phyloP scores from a whole-genome alignment of 1,284 basidiomycete genomes.

The Tylopilus sp. region DNA sequence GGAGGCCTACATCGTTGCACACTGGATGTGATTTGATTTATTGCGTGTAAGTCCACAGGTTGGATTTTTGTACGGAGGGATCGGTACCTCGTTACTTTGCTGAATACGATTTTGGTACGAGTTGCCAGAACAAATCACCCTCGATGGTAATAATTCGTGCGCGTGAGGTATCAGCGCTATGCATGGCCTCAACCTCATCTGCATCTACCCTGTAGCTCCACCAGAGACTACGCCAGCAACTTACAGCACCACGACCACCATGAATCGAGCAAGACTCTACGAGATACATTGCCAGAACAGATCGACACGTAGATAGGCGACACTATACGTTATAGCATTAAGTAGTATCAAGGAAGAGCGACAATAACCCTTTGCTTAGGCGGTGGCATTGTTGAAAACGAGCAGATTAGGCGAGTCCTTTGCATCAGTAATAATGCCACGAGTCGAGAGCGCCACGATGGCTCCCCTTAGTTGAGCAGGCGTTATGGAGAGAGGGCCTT shows the following conservation, averaged over 20 bases:
- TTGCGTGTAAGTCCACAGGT: slow-evolving; percentile 7
- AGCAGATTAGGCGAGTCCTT: slow-evolving; percentile 63
- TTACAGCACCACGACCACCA: not conserved
- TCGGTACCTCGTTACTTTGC: not conserved
- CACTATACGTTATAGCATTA: slow-evolving; percentile 1
- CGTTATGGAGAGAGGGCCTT: slow-evolving; percentile 45
- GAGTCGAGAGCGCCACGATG: slow-evolving; percentile 56
- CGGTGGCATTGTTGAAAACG: slow-evolving; percentile 81
- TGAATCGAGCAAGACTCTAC: not conserved
- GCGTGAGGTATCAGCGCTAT: no score
- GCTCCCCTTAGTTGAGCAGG: slow-evolving; percentile 74
- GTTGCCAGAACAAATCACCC: no score
- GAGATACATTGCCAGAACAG: slow-evolving; percentile 15
- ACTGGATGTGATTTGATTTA: slow-evolving; percentile 15
- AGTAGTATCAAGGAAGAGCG: not conserved
- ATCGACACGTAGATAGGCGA: slow-evolving; percentile 6
- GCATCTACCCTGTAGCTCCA: not conserved
- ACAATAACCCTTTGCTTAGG: slow-evolving; percentile 4
- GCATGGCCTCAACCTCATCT: not conserved
- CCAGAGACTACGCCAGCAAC: not conserved
- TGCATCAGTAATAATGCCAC: slow-evolving; percentile 47
- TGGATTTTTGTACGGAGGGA: slow-evolving; percentile 2
- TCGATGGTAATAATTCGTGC: no score
- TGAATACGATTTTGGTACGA: not conserved
- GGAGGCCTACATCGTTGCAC: slow-evolving; percentile 45